A percentile compares a stretch with the other conserved stretches of the same genome.
Conservation (phyloP, 2,329 filamentous ascomycete species). For the Penicillium sp. region DNA sequence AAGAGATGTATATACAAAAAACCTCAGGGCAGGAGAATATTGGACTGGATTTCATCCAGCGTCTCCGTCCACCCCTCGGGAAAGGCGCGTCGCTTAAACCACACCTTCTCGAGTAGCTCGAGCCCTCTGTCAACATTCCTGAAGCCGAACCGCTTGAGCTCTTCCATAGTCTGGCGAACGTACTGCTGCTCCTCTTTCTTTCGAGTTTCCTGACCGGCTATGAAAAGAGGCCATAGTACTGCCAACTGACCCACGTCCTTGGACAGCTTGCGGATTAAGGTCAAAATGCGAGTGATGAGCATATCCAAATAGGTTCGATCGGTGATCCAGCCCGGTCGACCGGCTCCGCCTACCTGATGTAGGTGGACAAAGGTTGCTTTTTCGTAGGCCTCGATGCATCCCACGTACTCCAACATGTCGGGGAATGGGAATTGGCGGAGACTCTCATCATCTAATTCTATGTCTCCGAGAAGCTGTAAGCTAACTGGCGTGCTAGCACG, state of each 20-base stretch:
- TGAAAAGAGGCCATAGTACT: constrained; percentile 32
- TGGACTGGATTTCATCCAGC: constrained; percentile 32
- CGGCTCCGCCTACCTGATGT: constrained; percentile 31
- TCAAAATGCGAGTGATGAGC: constrained; percentile 30
- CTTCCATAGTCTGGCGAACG: constrained; percentile 30
- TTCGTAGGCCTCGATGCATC: constrained; percentile 37
- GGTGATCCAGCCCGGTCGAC: constrained; percentile 25
- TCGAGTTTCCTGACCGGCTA: constrained; percentile 32
- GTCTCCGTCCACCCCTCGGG: constrained; percentile 32
- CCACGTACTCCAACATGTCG: constrained; percentile 33
- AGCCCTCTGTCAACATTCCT: constrained; percentile 8
- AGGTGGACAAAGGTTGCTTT: constrained; percentile 36
- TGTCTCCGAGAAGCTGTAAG: constrained; percentile 25
- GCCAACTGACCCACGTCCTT: constrained; percentile 35
- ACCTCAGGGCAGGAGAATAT: constrained; percentile 30
- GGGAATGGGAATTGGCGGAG: constrained; percentile 26
- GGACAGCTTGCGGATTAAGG: constrained; percentile 28
- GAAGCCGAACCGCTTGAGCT: constrained; percentile 28
- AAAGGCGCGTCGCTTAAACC: constrained; percentile 33
- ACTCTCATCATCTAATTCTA: constrained; percentile 27
- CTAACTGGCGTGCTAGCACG: constrained; percentile 27
- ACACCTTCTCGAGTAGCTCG: constrained; percentile 25
- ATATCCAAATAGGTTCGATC: constrained; percentile 26
- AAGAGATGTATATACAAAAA: background rate
- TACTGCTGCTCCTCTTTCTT: constrained; percentile 27